These are phyloP conservation scores for Colletotrichum destructivum DNA, from an alignment of 2,329 filamentous ascomycete genomes.

Conservation along the genomic window DNA sequence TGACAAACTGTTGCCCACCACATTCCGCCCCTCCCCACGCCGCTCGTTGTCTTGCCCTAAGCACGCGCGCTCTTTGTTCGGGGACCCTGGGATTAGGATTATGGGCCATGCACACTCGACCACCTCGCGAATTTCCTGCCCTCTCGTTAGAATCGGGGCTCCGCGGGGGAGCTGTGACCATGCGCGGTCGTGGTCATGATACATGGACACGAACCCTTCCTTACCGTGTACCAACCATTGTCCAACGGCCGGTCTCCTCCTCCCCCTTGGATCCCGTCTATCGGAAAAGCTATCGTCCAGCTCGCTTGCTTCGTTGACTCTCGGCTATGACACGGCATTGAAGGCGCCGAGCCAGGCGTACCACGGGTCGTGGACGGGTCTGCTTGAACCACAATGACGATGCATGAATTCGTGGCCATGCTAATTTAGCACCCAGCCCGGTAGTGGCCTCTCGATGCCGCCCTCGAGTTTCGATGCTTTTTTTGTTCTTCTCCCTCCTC, in stretches of 20 bases:
- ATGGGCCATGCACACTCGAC: slow-evolving; percentile 38
- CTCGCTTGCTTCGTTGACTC: slow-evolving; percentile 25
- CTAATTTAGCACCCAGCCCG: slow-evolving; percentile 54
- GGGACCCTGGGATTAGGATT: slow-evolving; percentile 31
- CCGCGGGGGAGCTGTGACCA: slow-evolving; percentile 39
- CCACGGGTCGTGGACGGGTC: slow-evolving; percentile 45
- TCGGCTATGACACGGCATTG: slow-evolving; percentile 39
- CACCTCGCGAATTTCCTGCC: slow-evolving; percentile 12
- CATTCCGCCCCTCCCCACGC: slow-evolving; percentile 45
- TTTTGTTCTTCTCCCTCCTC: slow-evolving; percentile 16
- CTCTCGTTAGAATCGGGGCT: slow-evolving; percentile 23
- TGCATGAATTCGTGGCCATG: slow-evolving; percentile 64
- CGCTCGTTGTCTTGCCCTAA: slow-evolving; percentile 45
- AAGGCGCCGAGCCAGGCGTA: slow-evolving; percentile 50
- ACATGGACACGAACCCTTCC: slow-evolving; percentile 37
- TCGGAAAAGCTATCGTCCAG: slow-evolving; percentile 34
- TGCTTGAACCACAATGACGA: slow-evolving; percentile 52
- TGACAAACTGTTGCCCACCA: slow-evolving; percentile 49
- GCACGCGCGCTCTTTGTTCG: slow-evolving; percentile 14
- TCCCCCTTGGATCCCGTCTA: slow-evolving; percentile 20
- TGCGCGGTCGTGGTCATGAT: slow-evolving; percentile 16
- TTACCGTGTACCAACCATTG: slow-evolving; percentile 11
- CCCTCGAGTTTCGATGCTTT: slow-evolving; percentile 48
- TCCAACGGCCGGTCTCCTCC: slow-evolving; percentile 7
- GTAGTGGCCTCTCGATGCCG: slow-evolving; percentile 51